Conservation (phyloP, 1,284 basidiomycete genomes). For the Phellinidium pouzarii region DNA sequence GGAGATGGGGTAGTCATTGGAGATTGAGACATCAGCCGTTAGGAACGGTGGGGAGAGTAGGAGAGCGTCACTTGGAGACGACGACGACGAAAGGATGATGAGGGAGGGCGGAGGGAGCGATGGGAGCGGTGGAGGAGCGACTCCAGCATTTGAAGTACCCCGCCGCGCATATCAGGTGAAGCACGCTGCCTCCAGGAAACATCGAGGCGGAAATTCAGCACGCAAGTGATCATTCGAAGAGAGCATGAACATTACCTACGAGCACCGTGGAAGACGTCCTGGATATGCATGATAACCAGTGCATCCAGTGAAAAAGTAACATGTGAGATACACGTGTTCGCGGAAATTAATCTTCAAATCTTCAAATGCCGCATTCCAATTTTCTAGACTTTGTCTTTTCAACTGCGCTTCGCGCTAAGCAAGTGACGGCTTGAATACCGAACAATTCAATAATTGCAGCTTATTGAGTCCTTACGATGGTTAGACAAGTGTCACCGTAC, state of each 20-base stretch:
- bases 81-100: not conserved
- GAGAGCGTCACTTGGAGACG: no score
- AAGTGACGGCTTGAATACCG: no score
- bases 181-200: conserved; percentile 17
- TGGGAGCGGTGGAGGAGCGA: not conserved
- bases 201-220: conserved; percentile 12
- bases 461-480: not conserved
- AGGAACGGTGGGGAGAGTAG: not conserved
- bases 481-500: not conserved
- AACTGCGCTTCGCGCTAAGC: not conserved
- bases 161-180: conserved; percentile 14
- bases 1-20: not conserved
- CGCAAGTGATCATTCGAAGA: conserved; percentile 8
- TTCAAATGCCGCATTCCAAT: no score
- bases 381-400: not conserved
- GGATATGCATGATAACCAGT: conserved; percentile 7
- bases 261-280: not conserved
- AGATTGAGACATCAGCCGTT: not conserved
- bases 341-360: conserved; percentile 3
- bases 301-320: not conserved
- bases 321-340: conserved; percentile 13
- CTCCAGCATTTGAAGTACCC: conserved; percentile 13
- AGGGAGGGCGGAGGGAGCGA: conserved; percentile 7
- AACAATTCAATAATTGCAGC: not conserved
- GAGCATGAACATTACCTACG: conserved; percentile 1